These are phyloP conservation scores for Hypomyces rosellus DNA, from an alignment of 2,329 filamentous ascomycete genomes.

Conservation along the genomic window DNA sequence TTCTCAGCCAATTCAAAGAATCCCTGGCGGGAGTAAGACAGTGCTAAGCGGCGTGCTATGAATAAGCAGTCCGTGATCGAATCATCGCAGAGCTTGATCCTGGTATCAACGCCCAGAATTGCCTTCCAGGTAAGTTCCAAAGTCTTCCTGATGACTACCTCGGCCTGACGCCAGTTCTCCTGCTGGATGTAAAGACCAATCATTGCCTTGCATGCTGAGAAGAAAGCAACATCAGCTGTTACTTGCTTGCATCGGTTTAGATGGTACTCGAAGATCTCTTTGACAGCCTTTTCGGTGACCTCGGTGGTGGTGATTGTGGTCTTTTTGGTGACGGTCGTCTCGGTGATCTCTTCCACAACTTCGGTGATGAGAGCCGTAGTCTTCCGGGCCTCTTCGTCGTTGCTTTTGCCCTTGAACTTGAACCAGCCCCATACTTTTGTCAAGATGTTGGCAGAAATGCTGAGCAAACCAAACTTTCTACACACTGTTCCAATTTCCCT, in stretches of 20 bases:
- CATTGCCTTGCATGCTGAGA: constrained; percentile 28
- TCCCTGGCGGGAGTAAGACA: constrained; percentile 29
- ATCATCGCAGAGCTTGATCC: constrained; percentile 24
- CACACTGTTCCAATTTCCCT: constrained; percentile 29
- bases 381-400: constrained; percentile 26
- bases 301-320: constrained; percentile 23
- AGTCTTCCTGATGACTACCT: constrained; percentile 27
- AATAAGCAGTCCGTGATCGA: constrained; percentile 27
- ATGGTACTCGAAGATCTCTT: constrained; percentile 31
- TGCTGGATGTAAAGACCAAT: constrained; percentile 26
- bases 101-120: constrained; percentile 25
- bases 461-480: constrained; percentile 26
- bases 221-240: constrained; percentile 28
- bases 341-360: constrained; percentile 30
- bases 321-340: constrained; percentile 24
- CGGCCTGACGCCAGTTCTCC: constrained; percentile 30
- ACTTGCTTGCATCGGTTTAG: constrained; percentile 29
- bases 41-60: constrained; percentile 28
- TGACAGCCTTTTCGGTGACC: constrained; percentile 28
- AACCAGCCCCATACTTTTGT: constrained; percentile 34
- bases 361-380: constrained; percentile 32
- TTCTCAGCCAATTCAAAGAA: constrained; percentile 32
- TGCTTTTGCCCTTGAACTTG: constrained; percentile 31
- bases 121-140: constrained; percentile 35
- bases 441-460: constrained; percentile 28